phyloP scores from a whole-genome alignment of 2,329 filamentous ascomycete genomes.

The Fusarium sp. region DNA sequence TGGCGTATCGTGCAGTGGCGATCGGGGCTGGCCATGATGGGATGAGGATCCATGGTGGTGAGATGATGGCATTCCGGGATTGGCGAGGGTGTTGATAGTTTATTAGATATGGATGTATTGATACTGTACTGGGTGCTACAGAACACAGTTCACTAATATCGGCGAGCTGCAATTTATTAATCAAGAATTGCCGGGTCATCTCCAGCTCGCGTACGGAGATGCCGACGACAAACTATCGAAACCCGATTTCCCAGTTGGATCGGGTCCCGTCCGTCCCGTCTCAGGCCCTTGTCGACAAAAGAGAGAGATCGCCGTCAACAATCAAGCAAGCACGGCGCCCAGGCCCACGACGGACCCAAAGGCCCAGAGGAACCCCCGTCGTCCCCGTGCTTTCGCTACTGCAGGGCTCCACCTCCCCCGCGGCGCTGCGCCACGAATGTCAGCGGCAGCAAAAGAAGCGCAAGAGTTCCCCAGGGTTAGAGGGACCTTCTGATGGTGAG shows the following conservation, averaged over 20 bases:
- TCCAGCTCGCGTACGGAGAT: no score
- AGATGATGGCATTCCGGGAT: slow-evolving; percentile 3
- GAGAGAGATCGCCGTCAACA: slow-evolving; percentile 26
- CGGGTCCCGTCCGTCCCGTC: slow-evolving; percentile 25
- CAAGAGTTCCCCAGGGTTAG: slow-evolving; percentile 16
- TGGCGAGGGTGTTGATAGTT: background rate
- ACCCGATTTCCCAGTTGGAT: background rate
- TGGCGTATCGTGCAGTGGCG: slow-evolving; percentile 11
- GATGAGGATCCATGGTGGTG: background rate
- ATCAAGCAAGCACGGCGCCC: background rate
- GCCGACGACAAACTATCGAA: no score
- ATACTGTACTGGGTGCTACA: no score
- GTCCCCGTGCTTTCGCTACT: slow-evolving; percentile 26
- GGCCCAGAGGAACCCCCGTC: slow-evolving; percentile 20
- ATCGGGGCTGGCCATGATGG: background rate
- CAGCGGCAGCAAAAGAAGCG: slow-evolving; percentile 23
- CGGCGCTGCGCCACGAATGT: slow-evolving; percentile 45
- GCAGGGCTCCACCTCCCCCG: slow-evolving; percentile 33
- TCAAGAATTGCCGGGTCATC: no score
- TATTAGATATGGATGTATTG: no score
- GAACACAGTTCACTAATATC: no score
- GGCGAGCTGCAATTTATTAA: no score
- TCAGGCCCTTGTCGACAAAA: slow-evolving; percentile 17
- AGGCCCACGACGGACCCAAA: background rate
- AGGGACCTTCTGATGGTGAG: slow-evolving; percentile 11